These are phyloP conservation scores for Microcyclosporella mali DNA, from an alignment of 2,329 filamentous ascomycete species.

Conservation along the genomic window DNA sequence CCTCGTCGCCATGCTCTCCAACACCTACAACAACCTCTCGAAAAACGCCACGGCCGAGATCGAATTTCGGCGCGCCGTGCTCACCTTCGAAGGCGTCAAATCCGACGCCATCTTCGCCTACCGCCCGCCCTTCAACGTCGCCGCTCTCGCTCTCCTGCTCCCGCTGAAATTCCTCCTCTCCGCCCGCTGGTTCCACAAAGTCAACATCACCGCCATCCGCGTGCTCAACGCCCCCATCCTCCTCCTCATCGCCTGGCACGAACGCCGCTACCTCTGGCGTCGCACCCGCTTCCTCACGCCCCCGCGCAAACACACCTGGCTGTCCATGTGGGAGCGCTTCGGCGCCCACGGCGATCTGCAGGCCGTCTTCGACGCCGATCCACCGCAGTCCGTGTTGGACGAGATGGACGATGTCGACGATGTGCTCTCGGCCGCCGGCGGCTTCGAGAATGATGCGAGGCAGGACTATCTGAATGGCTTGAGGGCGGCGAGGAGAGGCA, in stretches of 20 bases:
- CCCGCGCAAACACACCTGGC: conserved; percentile 37
- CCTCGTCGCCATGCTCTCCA: conserved; percentile 77
- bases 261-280: conserved; percentile 64
- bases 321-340: conserved; percentile 60
- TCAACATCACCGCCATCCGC: conserved; percentile 71
- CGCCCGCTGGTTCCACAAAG: conserved; percentile 85
- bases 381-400: conserved; percentile 51
- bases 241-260: conserved; percentile 62
- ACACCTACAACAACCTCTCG: conserved; percentile 74
- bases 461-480: conserved; percentile 19
- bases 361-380: conserved; percentile 65
- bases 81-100: conserved; percentile 81
- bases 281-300: conserved; percentile 30
- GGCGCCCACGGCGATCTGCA: conserved; percentile 66
- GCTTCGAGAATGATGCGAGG: conserved; percentile 25
- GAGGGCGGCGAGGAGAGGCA: conserved; percentile 17
- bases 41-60: conserved; percentile 75
- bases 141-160: conserved; percentile 66
- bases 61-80: conserved; percentile 71
- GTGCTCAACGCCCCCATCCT: conserved; percentile 69
- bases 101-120: conserved; percentile 78
- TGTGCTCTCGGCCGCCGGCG: conserved; percentile 28
- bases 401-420: conserved; percentile 47
- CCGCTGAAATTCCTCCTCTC: conserved; percentile 72
- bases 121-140: conserved; percentile 74